Base-by-base conservation (phyloP, 2,329 filamentous ascomycete genomes). In the Cladosporium sp. region DNA sequence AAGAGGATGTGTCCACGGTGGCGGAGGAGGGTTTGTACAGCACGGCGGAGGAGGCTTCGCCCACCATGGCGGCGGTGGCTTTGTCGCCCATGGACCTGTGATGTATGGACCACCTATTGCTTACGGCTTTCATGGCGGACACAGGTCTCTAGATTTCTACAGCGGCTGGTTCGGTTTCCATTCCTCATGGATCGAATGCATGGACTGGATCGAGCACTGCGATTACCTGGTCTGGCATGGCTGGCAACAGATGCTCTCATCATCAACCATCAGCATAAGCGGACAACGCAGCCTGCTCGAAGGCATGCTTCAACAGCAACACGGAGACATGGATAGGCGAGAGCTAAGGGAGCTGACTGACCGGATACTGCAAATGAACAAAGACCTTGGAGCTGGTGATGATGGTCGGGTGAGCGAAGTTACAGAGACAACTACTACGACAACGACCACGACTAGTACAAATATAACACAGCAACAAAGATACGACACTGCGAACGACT, bases 181-280 rank as follows among this genome's bases (percentile, higher is more conserved):
- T 9, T 17, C 6, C 1, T 17, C 38, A 8, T 56, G 54, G 54
- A 30, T 30, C 3, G 54, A 34, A n/a, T 40, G 39, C 34, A 56
- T 56, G 54, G 54, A 19, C 42, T 56, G 54, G 54, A 49, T 56
- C 19, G 54, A 56, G 19, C 54, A 56, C 17, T 5, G 14, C 42
- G 42, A 56, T 20, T 56, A 56, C 42, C 15, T 28, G 11, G 42
- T 56, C 42, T 56, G 54, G 54, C 54, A 56, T 14, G 42, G 22
- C 19, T 56, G 54, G 54, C 54, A 56, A 20, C 54, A 49, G 14
- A 49, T 56, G 42, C 54, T 56, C 3, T 34, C 42, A 9, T 30
- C 25, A 2, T 17, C n/a, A 19, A 28, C 6, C 14, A 49, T 56
- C 15, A 20, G 54, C n/a, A 19, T 12, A 12, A 37, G 28, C 15